phyloP scores from a whole-genome alignment of 352 stramenopile genomes.

The Phytophthora macrochlamydospora region DNA sequence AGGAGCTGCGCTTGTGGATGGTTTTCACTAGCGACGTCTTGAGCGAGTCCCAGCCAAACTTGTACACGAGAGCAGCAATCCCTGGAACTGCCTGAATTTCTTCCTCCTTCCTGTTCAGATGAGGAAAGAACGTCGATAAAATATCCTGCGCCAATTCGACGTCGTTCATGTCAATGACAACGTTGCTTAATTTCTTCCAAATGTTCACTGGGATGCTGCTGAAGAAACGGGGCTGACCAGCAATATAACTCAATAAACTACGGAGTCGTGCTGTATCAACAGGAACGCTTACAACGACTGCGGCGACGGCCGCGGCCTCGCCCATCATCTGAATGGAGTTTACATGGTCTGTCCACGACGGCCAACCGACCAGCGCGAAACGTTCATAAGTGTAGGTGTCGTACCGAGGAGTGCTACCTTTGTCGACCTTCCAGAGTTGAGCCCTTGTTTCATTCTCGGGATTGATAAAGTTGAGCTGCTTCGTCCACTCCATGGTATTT shows the following conservation, averaged over 20 bases:
- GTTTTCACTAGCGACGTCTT: not conserved
- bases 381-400: too few species aligned
- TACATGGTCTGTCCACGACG: too few species aligned
- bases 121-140: conserved; percentile 8
- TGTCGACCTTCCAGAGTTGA: too few species aligned
- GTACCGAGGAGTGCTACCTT: too few species aligned
- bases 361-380: too few species aligned
- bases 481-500: conserved; percentile 5
- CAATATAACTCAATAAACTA: too few species aligned
- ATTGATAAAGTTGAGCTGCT: conserved; percentile 13
- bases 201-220: too few species aligned
- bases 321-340: too few species aligned
- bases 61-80: not conserved
- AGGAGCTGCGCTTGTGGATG: not conserved
- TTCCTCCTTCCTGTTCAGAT: conserved; percentile 4
- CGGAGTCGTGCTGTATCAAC: too few species aligned
- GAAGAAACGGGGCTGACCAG: too few species aligned
- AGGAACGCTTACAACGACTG: too few species aligned
- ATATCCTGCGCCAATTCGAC: conserved; percentile 1
- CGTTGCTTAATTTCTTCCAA: not conserved
- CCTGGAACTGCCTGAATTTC: not conserved
- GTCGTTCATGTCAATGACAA: not conserved
- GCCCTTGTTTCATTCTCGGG: conserved; percentile 2
- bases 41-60: not conserved
- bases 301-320: too few species aligned